Conservation (phyloP, 2,329 filamentous ascomycete genomes). For the Decorospora gaudefroyi region DNA sequence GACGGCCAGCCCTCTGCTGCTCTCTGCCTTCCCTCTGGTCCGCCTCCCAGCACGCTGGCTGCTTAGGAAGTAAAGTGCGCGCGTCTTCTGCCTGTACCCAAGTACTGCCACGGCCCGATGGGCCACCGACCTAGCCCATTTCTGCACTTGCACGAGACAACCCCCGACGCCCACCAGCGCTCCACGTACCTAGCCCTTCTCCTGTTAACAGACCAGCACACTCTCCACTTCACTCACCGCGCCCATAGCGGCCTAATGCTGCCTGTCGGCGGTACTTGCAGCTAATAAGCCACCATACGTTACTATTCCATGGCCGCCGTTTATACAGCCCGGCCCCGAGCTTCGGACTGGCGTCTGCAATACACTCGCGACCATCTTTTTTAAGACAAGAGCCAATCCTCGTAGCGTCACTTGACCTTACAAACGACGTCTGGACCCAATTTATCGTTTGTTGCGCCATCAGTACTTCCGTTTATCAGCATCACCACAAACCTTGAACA, state of each 20-base stretch:
- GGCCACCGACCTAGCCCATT: conserved; percentile 34
- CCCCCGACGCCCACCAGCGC: conserved; percentile 24
- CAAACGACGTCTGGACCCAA: conserved; percentile 20
- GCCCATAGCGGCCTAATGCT: conserved; percentile 18
- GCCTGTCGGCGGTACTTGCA: conserved; percentile 19
- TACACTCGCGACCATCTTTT: conserved; percentile 27
- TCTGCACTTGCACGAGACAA: conserved; percentile 41
- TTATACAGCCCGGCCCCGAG: conserved; percentile 25
- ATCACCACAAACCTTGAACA: conserved; percentile 8
- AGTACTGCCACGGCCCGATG: conserved; percentile 35
- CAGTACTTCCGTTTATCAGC: conserved; percentile 15
- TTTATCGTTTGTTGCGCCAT: conserved; percentile 15
- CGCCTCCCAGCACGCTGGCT: conserved; percentile 11
- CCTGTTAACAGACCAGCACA: conserved; percentile 28
- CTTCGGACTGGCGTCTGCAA: conserved; percentile 29
- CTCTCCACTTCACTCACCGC: conserved; percentile 18
- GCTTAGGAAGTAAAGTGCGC: conserved; percentile 11
- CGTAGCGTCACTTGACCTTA: conserved; percentile 39
- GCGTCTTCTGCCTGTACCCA: conserved; percentile 21
- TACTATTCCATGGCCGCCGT: conserved; percentile 27
- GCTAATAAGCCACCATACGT: conserved; percentile 26
- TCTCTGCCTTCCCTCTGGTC: conserved; percentile 7
- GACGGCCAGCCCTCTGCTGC: conserved; percentile 1
- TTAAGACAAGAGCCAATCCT: conserved; percentile 28
- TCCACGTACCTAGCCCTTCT: conserved; percentile 31